These are phyloP conservation scores for Pseudonectria foliicola DNA, from an alignment of 2,329 filamentous ascomycete genomes.

Conservation along the genomic window DNA sequence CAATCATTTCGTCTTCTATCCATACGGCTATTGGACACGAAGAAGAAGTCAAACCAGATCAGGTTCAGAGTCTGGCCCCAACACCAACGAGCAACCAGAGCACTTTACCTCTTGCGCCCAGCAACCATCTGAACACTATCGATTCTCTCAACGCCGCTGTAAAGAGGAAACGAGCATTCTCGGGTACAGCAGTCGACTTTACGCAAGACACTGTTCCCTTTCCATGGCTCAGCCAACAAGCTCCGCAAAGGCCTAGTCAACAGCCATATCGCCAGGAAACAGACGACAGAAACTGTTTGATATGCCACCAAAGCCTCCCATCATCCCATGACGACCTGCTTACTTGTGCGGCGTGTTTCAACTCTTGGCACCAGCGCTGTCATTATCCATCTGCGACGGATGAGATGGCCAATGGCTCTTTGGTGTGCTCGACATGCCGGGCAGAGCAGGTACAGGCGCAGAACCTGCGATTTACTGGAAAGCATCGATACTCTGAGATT, in stretches of 20 bases:
- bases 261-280: not conserved
- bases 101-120: conserved; percentile 1
- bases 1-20: no score
- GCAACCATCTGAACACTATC: not conserved
- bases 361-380: conserved; percentile 20
- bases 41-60: not conserved
- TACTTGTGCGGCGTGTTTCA: conserved; percentile 16
- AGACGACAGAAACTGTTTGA: conserved; percentile 6
- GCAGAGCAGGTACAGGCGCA: conserved; percentile 4
- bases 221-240: conserved; percentile 10
- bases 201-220: conserved; percentile 26
- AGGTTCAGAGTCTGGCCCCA: conserved; percentile 2
- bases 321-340: conserved; percentile 5
- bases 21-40: not conserved
- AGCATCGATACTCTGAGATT: conserved; percentile 19
- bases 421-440: conserved; percentile 15
- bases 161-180: conserved; percentile 25
- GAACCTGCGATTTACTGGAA: conserved; percentile 9
- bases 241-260: conserved; percentile 1
- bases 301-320: conserved; percentile 10
- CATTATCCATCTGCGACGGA: conserved; percentile 7
- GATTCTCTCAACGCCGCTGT: conserved; percentile 6
- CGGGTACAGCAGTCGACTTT: conserved; percentile 21
- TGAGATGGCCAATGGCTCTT: conserved; percentile 3
- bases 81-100: conserved; percentile 7